Base-by-base conservation (phyloP, 1,284 basidiomycete species). In the Phenoliferia sp. region DNA sequence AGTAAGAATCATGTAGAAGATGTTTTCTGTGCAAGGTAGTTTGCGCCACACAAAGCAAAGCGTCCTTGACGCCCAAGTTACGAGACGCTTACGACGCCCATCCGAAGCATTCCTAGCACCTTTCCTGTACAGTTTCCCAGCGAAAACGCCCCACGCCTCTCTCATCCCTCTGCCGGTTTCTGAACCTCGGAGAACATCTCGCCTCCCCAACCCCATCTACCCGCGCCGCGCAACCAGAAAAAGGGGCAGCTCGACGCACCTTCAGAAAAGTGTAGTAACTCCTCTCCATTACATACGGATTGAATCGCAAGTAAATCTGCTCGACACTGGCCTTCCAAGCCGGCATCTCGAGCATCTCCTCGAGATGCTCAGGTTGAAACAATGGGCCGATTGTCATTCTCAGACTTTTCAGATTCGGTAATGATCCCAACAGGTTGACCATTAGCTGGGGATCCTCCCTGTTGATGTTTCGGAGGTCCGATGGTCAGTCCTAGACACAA, bases 211-310 rank as follows among this genome's bases (percentile, higher is more conserved):
- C 50, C 9, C 28, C 54, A 55, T 17, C 54, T 7, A 10, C 57
- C 57, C 34, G 34, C 32, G 28, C 54, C 12, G 7, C 54, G n/a
- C n/a, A 31, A 4, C 22, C 34, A 16, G 28, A 63, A 57, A 34
- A 48, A 26, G 15, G 32, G 52, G n/a, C n/a, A n/a, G n/a, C n/a
- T n/a, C 52, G 17, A 55, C 63, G 32, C 33, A 69, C 73, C 66
- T 74, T 74, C 56, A 76, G 68, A 56, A 76, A 76, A 5, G 69
- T 72, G 58, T 73, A 74, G 55, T 76, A 76, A 3, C 60, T 60
- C 16, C 73, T 54, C 55, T 73, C 66, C 29, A 61, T 62, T 26
- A 71, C 68, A 61, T 76, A 76, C 1, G 75, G 75, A 48, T 76
- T 76, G 73, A 75, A 76, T n/a, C 74, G 66, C 31, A 76, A 56